Conservation (phyloP, 2,329 filamentous ascomycete genomes). For the Epichloe elymi region DNA sequence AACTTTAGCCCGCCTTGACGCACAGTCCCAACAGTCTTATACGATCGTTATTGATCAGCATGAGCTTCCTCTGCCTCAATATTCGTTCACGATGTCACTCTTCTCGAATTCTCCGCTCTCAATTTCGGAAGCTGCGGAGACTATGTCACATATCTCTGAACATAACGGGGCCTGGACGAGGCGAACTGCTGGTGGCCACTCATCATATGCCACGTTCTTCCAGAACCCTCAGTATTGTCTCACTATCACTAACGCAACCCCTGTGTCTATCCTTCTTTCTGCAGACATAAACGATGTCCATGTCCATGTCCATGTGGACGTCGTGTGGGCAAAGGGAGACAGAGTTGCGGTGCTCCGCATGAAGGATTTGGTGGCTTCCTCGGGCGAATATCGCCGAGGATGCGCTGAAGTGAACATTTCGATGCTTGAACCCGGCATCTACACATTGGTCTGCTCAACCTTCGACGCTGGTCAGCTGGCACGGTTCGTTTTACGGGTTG, state of each 20-base stretch:
- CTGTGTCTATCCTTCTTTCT: constrained; percentile 62
- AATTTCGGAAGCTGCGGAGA: constrained; percentile 47
- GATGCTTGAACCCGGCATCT: constrained; percentile 55
- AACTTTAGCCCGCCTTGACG: constrained; percentile 59
- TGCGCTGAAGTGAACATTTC: constrained; percentile 56
- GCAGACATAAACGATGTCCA: constrained; percentile 53
- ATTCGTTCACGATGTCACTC: constrained; percentile 78
- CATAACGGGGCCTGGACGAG: constrained; percentile 59
- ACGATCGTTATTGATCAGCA: constrained; percentile 65
- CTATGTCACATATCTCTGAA: constrained; percentile 45
- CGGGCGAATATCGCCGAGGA: constrained; percentile 77
- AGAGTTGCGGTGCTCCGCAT: constrained; percentile 56
- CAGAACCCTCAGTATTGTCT: constrained; percentile 79
- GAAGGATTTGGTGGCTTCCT: constrained; percentile 69
- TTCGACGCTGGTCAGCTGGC: constrained; percentile 72
- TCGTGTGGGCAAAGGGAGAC: constrained; percentile 65
- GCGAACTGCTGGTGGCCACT: constrained; percentile 73
- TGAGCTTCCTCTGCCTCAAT: constrained; percentile 55
- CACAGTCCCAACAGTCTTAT: constrained; percentile 28
- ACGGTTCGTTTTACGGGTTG: constrained; percentile 62
- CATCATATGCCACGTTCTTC: constrained; percentile 62
- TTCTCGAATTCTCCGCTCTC: constrained; percentile 55
- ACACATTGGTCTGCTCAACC: constrained; percentile 82
- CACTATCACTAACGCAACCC: constrained; percentile 38
- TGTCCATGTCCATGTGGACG: constrained; percentile 68